Evolutionary conservation across 2,329 filamentous ascomycete genomes (phyloP), one percentile per base, ranked within the genome.

Genomic region (Pyrenochaeta sp.): DNA sequence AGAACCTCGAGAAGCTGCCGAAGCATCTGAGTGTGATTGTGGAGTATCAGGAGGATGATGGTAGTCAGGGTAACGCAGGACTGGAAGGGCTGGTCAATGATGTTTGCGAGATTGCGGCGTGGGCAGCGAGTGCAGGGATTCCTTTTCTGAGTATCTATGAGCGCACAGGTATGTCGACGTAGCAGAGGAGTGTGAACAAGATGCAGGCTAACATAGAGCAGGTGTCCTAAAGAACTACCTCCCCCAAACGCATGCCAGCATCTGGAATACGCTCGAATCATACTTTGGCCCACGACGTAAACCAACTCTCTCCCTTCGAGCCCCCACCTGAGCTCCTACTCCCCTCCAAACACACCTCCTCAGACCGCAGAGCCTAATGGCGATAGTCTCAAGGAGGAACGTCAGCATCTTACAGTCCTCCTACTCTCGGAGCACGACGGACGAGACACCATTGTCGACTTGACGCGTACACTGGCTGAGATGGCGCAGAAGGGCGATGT

Each of bases 401-500:
- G 64, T 56, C 78, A 76, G 25, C 79, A 84, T 58, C 77, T 90
- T 19, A 85, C 83, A 3, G 78, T 98, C 19, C 86, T 97, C 56
- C 86, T 99, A 39, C 86, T 99, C 50, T 96, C 92, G 13, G 87
- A 88, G 37, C 90, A 94, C 54, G 95, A 99, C 69, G 94, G 95
- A 48, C 88, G 94, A 53, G 92, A 96, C 72, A 97, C 94, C 3
- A 87, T 99, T 62, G 93, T 99, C 40, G 95, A 99, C 77, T 85
- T 99, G 45, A 99, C 95, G 42, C 92, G 93, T 73, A 98, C 96
- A 0, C 84, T 99, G 24, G 88, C 94, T 5, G 92, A 97, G 73
- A 98, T 99, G 95, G 91, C 92, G 6, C 95, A 98, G 77, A 88
- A 90, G 67, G 88, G 88, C 57, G 97, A 97, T 78, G 84, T 99